Percentiles rank a stretch among this genome's conserved stretches.
Conservation (phyloP, 495 filamentous ascomycete species). For the Penicillium bovifimosum region DNA sequence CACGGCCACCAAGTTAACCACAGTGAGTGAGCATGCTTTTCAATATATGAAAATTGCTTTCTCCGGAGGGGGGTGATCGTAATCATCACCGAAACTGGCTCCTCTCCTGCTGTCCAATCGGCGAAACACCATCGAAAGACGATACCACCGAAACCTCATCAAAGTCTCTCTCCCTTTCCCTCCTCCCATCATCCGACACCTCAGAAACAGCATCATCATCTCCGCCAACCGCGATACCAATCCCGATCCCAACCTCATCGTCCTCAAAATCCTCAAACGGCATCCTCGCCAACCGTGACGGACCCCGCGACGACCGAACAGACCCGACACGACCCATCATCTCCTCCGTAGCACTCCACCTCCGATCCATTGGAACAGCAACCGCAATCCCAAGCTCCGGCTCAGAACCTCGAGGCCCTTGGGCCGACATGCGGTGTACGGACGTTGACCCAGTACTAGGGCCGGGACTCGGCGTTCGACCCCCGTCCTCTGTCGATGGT, state of each 20-base stretch:
- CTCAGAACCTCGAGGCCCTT: not conserved
- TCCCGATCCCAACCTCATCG: conserved; percentile 20
- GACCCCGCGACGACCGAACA: not conserved
- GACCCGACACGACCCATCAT: conserved; percentile 4
- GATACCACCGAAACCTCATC: conserved; percentile 38
- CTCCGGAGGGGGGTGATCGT: not conserved
- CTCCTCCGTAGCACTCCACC: conserved; percentile 9
- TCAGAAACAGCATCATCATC: conserved; percentile 26
- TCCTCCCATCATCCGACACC: conserved; percentile 22
- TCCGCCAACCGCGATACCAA: not conserved
- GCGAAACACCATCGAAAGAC: conserved; percentile 24
- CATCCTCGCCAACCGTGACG: conserved; percentile 13
- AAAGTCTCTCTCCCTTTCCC: conserved; percentile 12
- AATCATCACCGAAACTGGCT: not conserved
- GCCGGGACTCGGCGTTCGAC: not conserved
- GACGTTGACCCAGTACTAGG: not conserved
- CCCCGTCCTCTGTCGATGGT: not conserved
- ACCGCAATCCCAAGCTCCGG: conserved; percentile 12
- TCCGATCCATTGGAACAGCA: conserved; percentile 14
- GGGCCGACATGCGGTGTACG: not conserved
- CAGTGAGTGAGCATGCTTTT: no score
- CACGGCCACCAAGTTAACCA: not conserved
- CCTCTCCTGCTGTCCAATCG: not conserved
- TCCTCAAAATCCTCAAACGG: conserved; percentile 20
- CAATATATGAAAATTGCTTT: no score